Evolutionary conservation across 116 monocot species (phyloP).

Genomic region (Cymodocea nodosa): DNA sequence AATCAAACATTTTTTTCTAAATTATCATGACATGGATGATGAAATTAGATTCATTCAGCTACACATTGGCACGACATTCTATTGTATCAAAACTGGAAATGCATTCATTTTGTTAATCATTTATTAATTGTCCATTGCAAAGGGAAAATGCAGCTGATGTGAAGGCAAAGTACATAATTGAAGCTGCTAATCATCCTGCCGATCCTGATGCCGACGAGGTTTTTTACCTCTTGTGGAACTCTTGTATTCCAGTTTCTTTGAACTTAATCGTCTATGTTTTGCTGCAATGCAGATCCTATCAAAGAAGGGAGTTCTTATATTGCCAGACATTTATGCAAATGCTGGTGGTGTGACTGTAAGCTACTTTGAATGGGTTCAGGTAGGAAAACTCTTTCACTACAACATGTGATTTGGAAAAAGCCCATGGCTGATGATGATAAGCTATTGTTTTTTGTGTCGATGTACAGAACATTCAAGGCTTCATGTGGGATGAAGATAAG

Average conservation of each 20-base stretch:
- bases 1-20: no score
- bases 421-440: neutral
- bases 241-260: neutral
- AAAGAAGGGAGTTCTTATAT: conserved; percentile 60
- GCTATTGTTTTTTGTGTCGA: neutral
- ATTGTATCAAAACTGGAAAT: neutral
- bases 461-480: conserved; percentile 69
- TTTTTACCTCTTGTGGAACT: neutral
- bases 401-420: neutral
- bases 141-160: conserved; percentile 72
- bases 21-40: no score
- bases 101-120: neutral
- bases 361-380: conserved; percentile 90
- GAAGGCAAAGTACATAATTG: conserved; percentile 62
- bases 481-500: conserved; percentile 74
- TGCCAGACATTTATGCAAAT: conserved; percentile 80
- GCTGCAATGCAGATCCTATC: conserved; percentile 38
- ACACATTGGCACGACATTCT: no score
- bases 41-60: no score
- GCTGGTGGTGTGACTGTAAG: conserved; percentile 75
- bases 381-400: conserved; percentile 3
- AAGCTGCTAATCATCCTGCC: conserved; percentile 81
- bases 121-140: neutral
- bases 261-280: neutral
- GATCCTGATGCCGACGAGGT: conserved; percentile 90